These are phyloP conservation scores for Fusarium dlaminii DNA, from an alignment of 2,329 filamentous ascomycete genomes.

Conservation along the genomic window DNA sequence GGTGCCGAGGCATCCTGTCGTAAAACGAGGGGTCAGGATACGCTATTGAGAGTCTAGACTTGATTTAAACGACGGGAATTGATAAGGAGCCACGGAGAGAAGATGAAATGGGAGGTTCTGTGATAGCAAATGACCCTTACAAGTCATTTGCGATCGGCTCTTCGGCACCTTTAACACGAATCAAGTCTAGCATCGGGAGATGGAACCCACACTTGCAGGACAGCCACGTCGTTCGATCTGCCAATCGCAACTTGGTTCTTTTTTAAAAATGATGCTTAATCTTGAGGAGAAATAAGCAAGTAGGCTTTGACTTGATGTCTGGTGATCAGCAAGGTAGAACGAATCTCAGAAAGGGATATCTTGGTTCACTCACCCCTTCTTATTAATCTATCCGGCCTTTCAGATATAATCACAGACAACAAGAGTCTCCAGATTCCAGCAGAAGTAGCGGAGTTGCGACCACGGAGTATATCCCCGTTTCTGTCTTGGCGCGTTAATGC, in stretches of 20 bases:
- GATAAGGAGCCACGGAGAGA: not conserved
- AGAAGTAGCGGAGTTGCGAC: not conserved
- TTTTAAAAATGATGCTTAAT: not conserved
- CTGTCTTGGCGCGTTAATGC: not conserved
- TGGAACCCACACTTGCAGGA: not conserved
- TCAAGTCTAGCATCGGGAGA: not conserved
- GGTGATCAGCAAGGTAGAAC: not conserved
- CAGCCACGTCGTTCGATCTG: not conserved
- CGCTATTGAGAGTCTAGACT: not conserved
- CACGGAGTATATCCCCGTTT: not conserved
- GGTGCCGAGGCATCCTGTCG: not conserved
- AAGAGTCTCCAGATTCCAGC: not conserved
- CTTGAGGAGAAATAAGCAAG: not conserved
- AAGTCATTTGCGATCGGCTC: not conserved
- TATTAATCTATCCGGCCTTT: not conserved
- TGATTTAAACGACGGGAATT: not conserved
- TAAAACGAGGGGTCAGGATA: not conserved
- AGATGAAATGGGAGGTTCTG: not conserved
- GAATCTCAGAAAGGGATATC: not conserved
- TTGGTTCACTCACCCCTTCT: no score
- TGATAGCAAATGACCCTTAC: not conserved
- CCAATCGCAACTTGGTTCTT: not conserved
- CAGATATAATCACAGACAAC: not conserved
- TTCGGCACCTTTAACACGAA: not conserved
- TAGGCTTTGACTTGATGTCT: fast-evolving